Evolutionary conservation across 192 early-diverging fungal genomes (phyloP), one percentile per base, ranked within the genome.

Genomic region (Backusella luteola): DNA sequence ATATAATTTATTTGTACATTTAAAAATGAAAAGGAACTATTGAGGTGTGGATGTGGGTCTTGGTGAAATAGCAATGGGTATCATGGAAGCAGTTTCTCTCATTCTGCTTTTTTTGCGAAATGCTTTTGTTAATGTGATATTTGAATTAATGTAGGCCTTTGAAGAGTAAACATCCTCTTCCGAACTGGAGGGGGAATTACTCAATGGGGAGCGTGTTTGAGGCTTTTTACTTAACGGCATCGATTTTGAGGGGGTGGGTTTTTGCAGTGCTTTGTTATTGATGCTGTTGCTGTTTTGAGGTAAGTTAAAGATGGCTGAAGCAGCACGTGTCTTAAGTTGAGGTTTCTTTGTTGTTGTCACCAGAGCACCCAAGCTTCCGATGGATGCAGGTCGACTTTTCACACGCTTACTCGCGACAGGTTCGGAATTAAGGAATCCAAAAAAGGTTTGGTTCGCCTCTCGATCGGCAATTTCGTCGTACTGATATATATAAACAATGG

Each of bases 381-480:
- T 44, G 42, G 70, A 71, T 26, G 42, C 70, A 46, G 70, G 70
- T 71, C 70, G 39, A 26, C 29, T 69, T 34, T 71, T 71, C 19
- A 46, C 42, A 32, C 70, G 39, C 29, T 71, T 71, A 14, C 42
- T n/a, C n/a, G 35, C 38, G 14, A 41, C 42, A 9, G 78, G 78
- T 42, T 79, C 78, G 12, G 78, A 38, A 75, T 76, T 78, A 35
- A 83, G 41, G 49, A 83, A 83, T 34, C 82, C 82, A 75, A 83
- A 83, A 69, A 83, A 83, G 6, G 82, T 83, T 71, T 83, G 82
- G 29, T 83, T 79, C 11, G 79, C 76, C 21, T 75, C 69, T 34
- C 82, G 70, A 21, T 83, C 82, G n/a, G 78, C 76, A 53, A 83
- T 83, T 71, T 83, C 82, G 8, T 77, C 77, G 53, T 69, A 63